phyloP scores from a whole-genome alignment of 208 protist genomes.

The Leishmania tarentolae region DNA sequence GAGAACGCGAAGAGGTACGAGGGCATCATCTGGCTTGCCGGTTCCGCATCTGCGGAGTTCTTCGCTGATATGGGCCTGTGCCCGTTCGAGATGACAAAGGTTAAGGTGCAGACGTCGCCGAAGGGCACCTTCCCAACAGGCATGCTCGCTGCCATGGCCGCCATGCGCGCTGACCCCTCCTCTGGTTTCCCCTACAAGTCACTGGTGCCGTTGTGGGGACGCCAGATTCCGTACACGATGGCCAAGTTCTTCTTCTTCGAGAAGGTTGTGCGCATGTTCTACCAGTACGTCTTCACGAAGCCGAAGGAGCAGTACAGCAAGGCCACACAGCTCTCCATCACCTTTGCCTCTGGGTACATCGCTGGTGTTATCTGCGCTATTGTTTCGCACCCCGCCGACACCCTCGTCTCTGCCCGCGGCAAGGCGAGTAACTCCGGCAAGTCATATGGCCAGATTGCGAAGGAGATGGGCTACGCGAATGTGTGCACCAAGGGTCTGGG shows the following conservation, averaged over 20 bases:
- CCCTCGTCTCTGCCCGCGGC: slow-evolving; percentile 91
- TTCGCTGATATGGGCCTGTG: slow-evolving; percentile 96
- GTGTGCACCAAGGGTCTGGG: slow-evolving; percentile 92
- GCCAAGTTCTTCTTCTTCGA: slow-evolving; percentile 96
- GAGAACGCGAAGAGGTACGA: slow-evolving; percentile 73
- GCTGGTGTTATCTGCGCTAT: slow-evolving; percentile 95
- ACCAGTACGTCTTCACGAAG: slow-evolving; percentile 86
- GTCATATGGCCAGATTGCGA: slow-evolving; percentile 78
- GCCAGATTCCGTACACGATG: slow-evolving; percentile 97
- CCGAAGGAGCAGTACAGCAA: slow-evolving; percentile 92
- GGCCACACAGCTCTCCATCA: slow-evolving; percentile 85
- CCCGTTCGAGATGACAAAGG: slow-evolving; percentile 95
- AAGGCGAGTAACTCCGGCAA: slow-evolving; percentile 87
- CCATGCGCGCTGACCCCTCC: slow-evolving; percentile 70
- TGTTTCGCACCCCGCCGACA: slow-evolving; percentile 96
- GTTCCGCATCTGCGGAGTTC: slow-evolving; percentile 96
- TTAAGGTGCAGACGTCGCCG: slow-evolving; percentile 92
- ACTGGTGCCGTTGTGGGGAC: slow-evolving; percentile 90
- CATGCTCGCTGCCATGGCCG: slow-evolving; percentile 63
- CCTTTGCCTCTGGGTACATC: slow-evolving; percentile 94
- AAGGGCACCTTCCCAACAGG: slow-evolving; percentile 80
- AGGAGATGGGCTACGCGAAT: slow-evolving; percentile 84
- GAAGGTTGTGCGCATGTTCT: slow-evolving; percentile 82
- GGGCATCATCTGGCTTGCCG: slow-evolving; percentile 88
- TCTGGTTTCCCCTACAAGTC: slow-evolving; percentile 91